These are phyloP conservation scores for Fragaria iinumae DNA, from an alignment of 306 rosid genomes.

Conservation along the genomic window DNA sequence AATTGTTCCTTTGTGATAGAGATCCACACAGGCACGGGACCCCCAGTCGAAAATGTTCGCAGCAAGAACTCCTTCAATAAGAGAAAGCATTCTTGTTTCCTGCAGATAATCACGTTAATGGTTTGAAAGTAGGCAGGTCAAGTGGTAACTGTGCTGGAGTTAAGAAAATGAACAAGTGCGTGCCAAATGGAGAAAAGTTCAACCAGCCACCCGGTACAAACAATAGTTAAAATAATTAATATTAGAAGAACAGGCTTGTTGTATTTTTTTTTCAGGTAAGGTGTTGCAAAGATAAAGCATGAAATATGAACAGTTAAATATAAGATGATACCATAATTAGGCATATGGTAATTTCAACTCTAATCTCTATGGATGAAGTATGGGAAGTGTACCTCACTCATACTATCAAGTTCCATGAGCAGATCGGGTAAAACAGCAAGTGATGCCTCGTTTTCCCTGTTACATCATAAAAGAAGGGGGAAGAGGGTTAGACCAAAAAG, in stretches of 20 bases:
- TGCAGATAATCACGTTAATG: conserved; percentile 38
- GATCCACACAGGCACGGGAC: conserved; percentile 96
- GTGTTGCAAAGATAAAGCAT: background rate
- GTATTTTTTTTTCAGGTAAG: background rate
- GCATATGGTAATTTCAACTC: background rate
- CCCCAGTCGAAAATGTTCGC: conserved; percentile 99
- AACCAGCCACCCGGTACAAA: background rate
- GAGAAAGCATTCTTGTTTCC: conserved; percentile 83
- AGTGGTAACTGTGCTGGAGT: conserved; percentile 8
- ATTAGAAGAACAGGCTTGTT: background rate
- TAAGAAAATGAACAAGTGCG: conserved; percentile 9
- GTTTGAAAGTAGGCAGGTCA: conserved; percentile 7
- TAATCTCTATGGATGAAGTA: background rate
- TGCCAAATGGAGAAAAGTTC: background rate
- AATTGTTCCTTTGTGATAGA: conserved; percentile 95
- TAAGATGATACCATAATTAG: background rate
- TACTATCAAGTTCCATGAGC: conserved; percentile 78
- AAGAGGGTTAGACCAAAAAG: background rate
- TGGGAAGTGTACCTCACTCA: conserved; percentile 70
- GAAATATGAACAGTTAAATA: background rate
- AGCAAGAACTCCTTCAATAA: conserved; percentile 97
- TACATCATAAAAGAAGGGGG: conserved; percentile 2
- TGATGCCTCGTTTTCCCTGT: conserved; percentile 99
- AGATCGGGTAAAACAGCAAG: conserved; percentile 95
- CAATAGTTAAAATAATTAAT: background rate